These are phyloP conservation scores for Irpex sp. DNA, from an alignment of 1,284 basidiomycete species.

Conservation along the genomic window DNA sequence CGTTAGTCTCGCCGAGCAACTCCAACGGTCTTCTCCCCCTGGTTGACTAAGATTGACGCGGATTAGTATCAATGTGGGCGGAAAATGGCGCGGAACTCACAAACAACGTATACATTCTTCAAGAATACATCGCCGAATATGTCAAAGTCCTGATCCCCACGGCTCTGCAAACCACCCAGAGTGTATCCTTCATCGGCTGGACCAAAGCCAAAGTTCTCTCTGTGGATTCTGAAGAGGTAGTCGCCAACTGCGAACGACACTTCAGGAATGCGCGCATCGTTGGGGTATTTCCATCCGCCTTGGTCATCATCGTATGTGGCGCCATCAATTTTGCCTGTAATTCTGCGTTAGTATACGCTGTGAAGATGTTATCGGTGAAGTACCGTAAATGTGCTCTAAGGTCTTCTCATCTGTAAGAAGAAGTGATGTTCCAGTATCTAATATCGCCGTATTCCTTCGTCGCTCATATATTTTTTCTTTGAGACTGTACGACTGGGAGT, in stretches of 20 bases:
- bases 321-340: constrained; percentile 25
- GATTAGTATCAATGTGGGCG: neutral
- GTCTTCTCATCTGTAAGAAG: constrained; percentile 30
- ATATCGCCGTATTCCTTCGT: constrained; percentile 32
- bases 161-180: constrained; percentile 33
- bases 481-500: constrained; percentile 23
- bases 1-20: constrained; percentile 24
- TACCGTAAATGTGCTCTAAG: constrained; percentile 28
- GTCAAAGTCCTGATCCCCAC: constrained; percentile 33
- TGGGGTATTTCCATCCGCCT: constrained; percentile 35
- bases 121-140: constrained; percentile 38
- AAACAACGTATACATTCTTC: constrained; percentile 36
- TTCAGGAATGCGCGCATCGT: constrained; percentile 28
- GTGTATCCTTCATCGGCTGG: constrained; percentile 24
- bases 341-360: neutral
- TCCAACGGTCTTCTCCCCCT: constrained; percentile 26
- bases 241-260: constrained; percentile 33
- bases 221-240: constrained; percentile 28
- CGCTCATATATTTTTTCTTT: constrained; percentile 25
- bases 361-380: neutral
- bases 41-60: constrained; percentile 22
- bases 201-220: constrained; percentile 29
- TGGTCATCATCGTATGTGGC: constrained; percentile 29
- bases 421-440: constrained; percentile 39
- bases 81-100: constrained; percentile 21